Conservation (phyloP, 257 asterid species). For the Knoxia roxburghii region DNA sequence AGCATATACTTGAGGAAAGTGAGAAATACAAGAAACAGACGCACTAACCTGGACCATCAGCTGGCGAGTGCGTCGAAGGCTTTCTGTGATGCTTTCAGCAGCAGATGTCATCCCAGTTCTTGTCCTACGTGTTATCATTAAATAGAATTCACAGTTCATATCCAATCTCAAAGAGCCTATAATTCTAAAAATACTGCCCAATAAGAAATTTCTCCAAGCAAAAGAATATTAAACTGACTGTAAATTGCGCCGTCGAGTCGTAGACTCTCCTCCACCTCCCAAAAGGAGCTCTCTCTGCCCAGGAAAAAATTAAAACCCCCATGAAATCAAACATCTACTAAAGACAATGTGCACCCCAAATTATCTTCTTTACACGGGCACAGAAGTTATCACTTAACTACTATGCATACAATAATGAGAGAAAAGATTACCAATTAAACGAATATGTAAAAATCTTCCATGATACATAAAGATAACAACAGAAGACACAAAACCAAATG, state of each 20-base stretch:
- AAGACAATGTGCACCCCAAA: neutral
- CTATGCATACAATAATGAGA: neutral
- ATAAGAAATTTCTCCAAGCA: neutral
- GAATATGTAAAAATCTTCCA: neutral
- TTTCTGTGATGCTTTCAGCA: conserved; percentile 91
- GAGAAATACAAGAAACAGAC: neutral
- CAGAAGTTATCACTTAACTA: neutral
- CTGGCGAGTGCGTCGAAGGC: conserved; percentile 92
- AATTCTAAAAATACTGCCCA: neutral
- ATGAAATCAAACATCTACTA: conserved; percentile 10
- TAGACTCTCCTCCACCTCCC: conserved; percentile 98
- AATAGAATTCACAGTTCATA: conserved; percentile 1
- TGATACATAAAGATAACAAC: neutral
- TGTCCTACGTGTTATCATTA: conserved; percentile 43
- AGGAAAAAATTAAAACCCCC: conserved; percentile 14
- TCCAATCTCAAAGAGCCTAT: conserved; percentile 7
- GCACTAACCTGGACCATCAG: conserved; percentile 90
- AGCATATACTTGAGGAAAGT: neutral
- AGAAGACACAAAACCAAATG: neutral
- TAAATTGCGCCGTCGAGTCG: conserved; percentile 76
- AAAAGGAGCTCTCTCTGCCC: conserved; percentile 82
- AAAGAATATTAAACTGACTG: conserved; percentile 47
- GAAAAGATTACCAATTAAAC: neutral
- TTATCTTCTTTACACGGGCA: neutral
- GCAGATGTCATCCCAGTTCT: conserved; percentile 98